These are phyloP conservation scores for Pseudozyma thailandica DNA, from an alignment of 1,284 basidiomycete species.

Conservation along the genomic window DNA sequence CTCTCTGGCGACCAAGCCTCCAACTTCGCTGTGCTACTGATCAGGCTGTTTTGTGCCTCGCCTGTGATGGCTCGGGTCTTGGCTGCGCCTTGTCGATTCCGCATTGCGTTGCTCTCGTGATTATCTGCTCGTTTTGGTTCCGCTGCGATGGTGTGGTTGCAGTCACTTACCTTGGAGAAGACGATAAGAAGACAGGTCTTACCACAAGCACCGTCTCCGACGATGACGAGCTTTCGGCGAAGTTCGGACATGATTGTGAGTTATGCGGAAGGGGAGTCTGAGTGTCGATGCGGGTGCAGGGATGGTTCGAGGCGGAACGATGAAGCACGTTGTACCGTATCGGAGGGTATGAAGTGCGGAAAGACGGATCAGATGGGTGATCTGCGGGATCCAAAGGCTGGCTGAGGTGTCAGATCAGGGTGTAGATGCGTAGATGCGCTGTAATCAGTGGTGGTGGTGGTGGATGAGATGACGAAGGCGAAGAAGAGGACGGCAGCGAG, in stretches of 20 bases:
- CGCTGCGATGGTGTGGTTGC: background rate
- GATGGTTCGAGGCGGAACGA: background rate
- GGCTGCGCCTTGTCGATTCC: background rate
- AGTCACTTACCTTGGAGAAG: slow-evolving; percentile 75
- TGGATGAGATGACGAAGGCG: background rate
- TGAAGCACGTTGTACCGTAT: background rate
- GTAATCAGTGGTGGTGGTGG: background rate
- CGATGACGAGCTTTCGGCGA: slow-evolving; percentile 66
- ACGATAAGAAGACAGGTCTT: slow-evolving; percentile 87
- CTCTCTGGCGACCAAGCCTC: too few species aligned
- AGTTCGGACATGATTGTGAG: slow-evolving; percentile 58
- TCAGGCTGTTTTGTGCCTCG: background rate
- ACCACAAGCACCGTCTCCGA: slow-evolving; percentile 74
- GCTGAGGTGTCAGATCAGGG: too few species aligned
- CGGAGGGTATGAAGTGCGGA: background rate
- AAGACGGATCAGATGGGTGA: background rate
- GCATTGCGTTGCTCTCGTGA: too few species aligned
- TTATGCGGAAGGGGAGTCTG: slow-evolving; percentile 8
- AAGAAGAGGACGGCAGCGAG: background rate
- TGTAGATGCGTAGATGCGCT: slow-evolving; percentile 5
- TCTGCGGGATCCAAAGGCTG: slow-evolving; percentile 1
- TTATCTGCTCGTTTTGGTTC: background rate
- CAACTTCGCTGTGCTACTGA: background rate
- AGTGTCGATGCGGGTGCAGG: background rate
- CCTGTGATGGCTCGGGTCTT: too few species aligned